Percentiles rank a stretch among this genome's conserved stretches.
phyloP scores from a whole-genome alignment of 495 filamentous ascomycete genomes.

The Friedmanniomyces simplex region DNA sequence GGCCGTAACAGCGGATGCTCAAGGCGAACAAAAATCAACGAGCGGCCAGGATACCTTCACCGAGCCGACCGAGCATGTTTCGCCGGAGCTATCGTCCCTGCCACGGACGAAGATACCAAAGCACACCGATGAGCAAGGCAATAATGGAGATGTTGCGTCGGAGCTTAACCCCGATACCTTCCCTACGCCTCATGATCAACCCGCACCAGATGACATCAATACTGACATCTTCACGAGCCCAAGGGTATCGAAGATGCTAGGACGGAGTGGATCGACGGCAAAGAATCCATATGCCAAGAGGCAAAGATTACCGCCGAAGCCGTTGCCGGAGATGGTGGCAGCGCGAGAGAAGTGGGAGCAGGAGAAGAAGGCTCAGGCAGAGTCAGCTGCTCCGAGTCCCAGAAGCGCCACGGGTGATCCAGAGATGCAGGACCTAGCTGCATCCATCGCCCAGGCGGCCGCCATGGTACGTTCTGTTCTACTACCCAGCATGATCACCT shows the following conservation, averaged over 20 bases:
- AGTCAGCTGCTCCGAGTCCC: not conserved
- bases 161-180: slow-evolving; percentile 47
- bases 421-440: slow-evolving; percentile 7
- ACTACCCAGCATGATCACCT: slow-evolving; percentile 22
- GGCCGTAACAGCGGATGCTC: slow-evolving; percentile 31
- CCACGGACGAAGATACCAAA: slow-evolving; percentile 52
- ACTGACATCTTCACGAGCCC: slow-evolving; percentile 44
- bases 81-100: slow-evolving; percentile 42
- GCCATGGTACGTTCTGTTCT: slow-evolving; percentile 10
- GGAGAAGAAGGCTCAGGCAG: not conserved
- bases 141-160: too few relatives aligned
- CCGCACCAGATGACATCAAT: slow-evolving; percentile 12
- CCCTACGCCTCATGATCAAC: slow-evolving; percentile 5
- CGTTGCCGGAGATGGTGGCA: slow-evolving; percentile 18
- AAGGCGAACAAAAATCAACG: slow-evolving; percentile 22
- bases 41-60: slow-evolving; percentile 48
- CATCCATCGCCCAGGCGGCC: slow-evolving; percentile 6
- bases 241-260: slow-evolving; percentile 46
- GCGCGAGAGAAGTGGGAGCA: slow-evolving; percentile 14
- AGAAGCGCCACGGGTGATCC: not conserved
- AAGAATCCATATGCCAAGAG: slow-evolving; percentile 24
- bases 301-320: slow-evolving; percentile 17
- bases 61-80: slow-evolving; percentile 36
- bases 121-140: slow-evolving; percentile 31
- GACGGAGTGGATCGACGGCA: slow-evolving; percentile 12